A percentile compares a stretch with the other conserved stretches of the same genome.
Evolutionary conservation across 495 filamentous ascomycete genomes (phyloP).

Genomic region (Penicillium flavigenum): DNA sequence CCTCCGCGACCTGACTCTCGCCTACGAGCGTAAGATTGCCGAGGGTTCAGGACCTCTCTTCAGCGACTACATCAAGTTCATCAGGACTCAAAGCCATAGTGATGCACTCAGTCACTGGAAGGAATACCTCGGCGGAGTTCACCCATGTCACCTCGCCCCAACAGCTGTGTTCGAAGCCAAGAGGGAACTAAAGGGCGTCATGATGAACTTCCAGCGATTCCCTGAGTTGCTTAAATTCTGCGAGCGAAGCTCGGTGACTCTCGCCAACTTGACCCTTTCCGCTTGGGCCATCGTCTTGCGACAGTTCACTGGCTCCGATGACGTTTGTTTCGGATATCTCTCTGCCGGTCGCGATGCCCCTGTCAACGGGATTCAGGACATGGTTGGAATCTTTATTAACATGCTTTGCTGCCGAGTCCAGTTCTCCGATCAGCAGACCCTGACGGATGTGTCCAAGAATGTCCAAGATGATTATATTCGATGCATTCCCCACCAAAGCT

Average conservation of each 20-base stretch:
- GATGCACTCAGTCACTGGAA: constrained; percentile 52
- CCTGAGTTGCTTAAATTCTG: constrained; percentile 48
- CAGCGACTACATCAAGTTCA: constrained; percentile 56
- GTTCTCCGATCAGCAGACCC: constrained; percentile 32
- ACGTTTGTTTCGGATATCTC: constrained; percentile 60
- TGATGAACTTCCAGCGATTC: constrained; percentile 41
- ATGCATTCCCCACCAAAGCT: constrained; percentile 51
- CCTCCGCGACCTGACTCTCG: constrained; percentile 41
- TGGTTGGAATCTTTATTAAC: constrained; percentile 57
- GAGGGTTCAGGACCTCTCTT: constrained; percentile 49
- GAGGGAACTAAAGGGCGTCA: constrained; percentile 30
- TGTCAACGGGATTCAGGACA: constrained; percentile 50
- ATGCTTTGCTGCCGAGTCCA: constrained; percentile 55
- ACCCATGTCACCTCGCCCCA: constrained; percentile 27
- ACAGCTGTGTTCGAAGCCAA: constrained; percentile 11
- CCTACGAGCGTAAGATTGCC: constrained; percentile 43
- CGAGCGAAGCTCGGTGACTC: constrained; percentile 45
- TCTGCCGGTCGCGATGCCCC: constrained; percentile 51
- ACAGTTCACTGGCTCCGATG: constrained; percentile 50
- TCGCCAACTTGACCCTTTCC: constrained; percentile 52
- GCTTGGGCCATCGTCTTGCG: constrained; percentile 59
- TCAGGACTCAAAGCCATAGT: constrained; percentile 34
- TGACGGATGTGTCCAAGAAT: constrained; percentile 42
- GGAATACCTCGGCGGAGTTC: constrained; percentile 29
- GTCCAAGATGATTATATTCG: constrained; percentile 52